Evolutionary conservation across 2,329 filamentous ascomycete species (phyloP), one percentile per base, ranked within the genome.

Genomic region (Rhexocercosporidium sp.): DNA sequence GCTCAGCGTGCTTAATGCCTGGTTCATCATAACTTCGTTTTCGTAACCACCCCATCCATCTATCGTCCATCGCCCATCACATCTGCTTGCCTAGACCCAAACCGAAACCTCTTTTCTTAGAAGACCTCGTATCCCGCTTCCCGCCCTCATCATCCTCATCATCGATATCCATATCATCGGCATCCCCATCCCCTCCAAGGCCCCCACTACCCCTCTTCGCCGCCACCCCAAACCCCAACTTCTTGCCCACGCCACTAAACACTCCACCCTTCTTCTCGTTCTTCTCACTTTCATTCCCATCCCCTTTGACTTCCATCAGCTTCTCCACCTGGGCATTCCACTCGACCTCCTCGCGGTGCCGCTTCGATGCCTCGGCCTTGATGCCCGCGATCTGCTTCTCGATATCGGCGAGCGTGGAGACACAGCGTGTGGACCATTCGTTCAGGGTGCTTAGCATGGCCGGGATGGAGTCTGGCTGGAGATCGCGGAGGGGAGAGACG

Each of bases 401-500:
- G 3, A 99, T 86, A 34, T 91, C 91, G 0, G 80, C 81, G 1
- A 97, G 87, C 1, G 93, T 92, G 3, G 83, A 81, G 6, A 88
- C 86, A 82, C 95, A 98, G 66, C 94, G 89, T n/a, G 80, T 82
- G 62, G 91, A 89, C 95, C 95, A 99, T 64, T 85, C 85, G 34
- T 85, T 83, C 12, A 99, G 85, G 14, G 89, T 86, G 3, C 81
- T 78, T 31, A 93, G 85, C 81, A 97, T 90, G 0, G 81, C 79
- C 0, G 89, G 86, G 14, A 97, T 85, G 65, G 90, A 88, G 66
- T 88, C 88, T 0, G 94, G 93, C 1, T 88, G 86, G 1, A 97
- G 87, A 78, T 99, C 96, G 22, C 96, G 93, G 1, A 97, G 87
- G 0, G 96, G 92, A 0, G 94, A 89, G 37, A 97, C 89, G 68